Percentiles rank a stretch among this genome's conserved stretches.
Evolutionary conservation across 2,329 filamentous ascomycete species (phyloP).

Genomic region (Colletotrichum tofieldiae): DNA sequence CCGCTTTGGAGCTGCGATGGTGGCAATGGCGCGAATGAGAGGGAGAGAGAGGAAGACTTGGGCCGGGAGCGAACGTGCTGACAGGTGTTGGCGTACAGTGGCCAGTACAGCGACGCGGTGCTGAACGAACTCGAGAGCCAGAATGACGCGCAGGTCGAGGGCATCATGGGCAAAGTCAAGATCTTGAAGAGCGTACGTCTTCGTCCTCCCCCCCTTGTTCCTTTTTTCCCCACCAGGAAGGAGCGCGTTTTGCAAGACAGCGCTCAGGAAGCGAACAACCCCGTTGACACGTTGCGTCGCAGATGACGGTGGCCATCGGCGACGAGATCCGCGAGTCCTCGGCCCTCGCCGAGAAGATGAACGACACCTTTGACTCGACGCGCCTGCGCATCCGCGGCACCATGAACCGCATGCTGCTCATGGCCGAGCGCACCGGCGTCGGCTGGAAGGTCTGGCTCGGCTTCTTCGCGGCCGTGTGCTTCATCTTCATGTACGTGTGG

Average conservation of each 20-base stretch:
- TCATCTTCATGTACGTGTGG: constrained; percentile 95
- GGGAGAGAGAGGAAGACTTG: neutral
- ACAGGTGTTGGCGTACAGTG: constrained; percentile 62
- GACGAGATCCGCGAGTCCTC: constrained; percentile 95
- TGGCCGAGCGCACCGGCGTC: constrained; percentile 95
- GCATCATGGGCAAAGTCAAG: constrained; percentile 91
- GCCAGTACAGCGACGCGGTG: constrained; percentile 93
- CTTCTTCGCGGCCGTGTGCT: constrained; percentile 87
- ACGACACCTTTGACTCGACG: constrained; percentile 92
- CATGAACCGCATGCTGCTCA: constrained; percentile 96
- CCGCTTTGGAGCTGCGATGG: neutral
- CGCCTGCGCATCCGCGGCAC: constrained; percentile 86
- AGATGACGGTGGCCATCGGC: constrained; percentile 94
- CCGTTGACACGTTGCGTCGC: constrained; percentile 39
- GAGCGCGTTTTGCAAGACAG: neutral
- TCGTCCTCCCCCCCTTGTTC: constrained; percentile 19
- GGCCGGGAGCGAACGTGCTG: neutral
- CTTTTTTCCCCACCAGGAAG: no score
- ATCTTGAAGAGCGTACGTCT: constrained; percentile 87
- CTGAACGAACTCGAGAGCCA: constrained; percentile 95
- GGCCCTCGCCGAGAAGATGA: constrained; percentile 93
- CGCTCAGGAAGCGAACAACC: neutral
- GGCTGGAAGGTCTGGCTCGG: constrained; percentile 94
- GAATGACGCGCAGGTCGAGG: constrained; percentile 90
- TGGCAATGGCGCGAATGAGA: neutral